A percentile compares a stretch with the other conserved stretches of the same genome.
These are phyloP conservation scores for Beta vulgaris DNA, from an alignment of 148 eudicot species.

Conservation along the genomic window DNA sequence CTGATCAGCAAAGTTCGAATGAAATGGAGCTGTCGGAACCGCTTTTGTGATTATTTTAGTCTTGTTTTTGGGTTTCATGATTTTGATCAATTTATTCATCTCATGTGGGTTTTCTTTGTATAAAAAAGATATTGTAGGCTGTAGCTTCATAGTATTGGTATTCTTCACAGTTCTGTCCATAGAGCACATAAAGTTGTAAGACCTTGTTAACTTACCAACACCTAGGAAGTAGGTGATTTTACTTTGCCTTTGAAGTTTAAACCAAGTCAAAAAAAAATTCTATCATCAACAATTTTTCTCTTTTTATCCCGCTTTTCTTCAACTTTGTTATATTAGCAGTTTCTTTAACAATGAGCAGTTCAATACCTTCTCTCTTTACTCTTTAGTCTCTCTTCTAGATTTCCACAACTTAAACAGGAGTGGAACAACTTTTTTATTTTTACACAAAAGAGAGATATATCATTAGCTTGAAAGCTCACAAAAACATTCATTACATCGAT, in stretches of 20 bases:
- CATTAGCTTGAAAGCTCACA: no score
- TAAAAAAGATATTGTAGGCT: conserved; percentile 15
- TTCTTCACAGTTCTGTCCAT: conserved; percentile 6
- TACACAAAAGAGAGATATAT: no score
- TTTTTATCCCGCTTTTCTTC: no score
- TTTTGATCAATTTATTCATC: not conserved
- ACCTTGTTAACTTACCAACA: not conserved
- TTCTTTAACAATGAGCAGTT: no score
- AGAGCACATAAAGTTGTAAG: not conserved
- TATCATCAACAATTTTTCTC: no score
- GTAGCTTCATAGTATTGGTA: conserved; percentile 10
- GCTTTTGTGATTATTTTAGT: conserved; percentile 42
- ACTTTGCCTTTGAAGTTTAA: not conserved
- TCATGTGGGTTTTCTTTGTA: conserved; percentile 6
- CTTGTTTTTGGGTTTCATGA: conserved; percentile 1
- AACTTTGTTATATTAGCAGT: no score
- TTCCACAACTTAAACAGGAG: no score
- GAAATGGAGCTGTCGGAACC: conserved; percentile 99
- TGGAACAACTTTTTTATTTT: no score
- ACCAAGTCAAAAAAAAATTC: not conserved
- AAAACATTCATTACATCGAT: no score
- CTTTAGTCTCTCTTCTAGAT: no score
- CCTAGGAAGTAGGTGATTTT: not conserved
- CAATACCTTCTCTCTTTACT: no score
- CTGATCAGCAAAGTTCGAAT: conserved; percentile 50